Percentiles rank a stretch among this genome's conserved stretches.
These are phyloP conservation scores for Geotrichum bryndzae DNA, from an alignment of 1,139 yeast genomes.

Conservation along the genomic window DNA sequence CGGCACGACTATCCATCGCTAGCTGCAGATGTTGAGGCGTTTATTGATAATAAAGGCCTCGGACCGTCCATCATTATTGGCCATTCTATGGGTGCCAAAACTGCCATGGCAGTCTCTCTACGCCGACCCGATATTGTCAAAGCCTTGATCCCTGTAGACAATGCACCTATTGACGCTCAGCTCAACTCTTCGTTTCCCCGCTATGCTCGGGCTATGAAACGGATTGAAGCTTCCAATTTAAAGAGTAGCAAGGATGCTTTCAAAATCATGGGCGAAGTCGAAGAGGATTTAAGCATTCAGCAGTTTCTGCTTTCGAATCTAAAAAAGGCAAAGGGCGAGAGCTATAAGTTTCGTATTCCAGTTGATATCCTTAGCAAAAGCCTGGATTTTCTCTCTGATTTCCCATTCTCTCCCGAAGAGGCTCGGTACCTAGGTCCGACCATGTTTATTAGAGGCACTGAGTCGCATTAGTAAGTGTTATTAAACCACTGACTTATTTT, in stretches of 20 bases:
- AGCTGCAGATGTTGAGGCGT: slow-evolving; percentile 77
- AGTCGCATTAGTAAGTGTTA: slow-evolving; percentile 49
- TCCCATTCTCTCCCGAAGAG: slow-evolving; percentile 61
- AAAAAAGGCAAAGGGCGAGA: slow-evolving; percentile 38
- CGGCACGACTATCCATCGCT: slow-evolving; percentile 74
- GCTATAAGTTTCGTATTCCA: slow-evolving; percentile 50
- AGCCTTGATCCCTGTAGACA: slow-evolving; percentile 74
- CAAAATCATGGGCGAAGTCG: slow-evolving; percentile 44
- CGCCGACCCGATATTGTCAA: slow-evolving; percentile 60
- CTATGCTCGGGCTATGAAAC: slow-evolving; percentile 58
- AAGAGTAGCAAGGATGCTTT: slow-evolving; percentile 64
- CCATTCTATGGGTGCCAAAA: slow-evolving; percentile 96
- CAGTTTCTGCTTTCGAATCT: slow-evolving; percentile 75
- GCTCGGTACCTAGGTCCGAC: slow-evolving; percentile 66
- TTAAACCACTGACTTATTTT: not conserved
- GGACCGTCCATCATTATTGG: slow-evolving; percentile 68
- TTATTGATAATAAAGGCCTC: slow-evolving; percentile 46
- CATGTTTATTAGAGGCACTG: slow-evolving; percentile 71
- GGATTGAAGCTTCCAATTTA: slow-evolving; percentile 41
- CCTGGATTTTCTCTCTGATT: slow-evolving; percentile 61
- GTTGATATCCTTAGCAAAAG: slow-evolving; percentile 59
- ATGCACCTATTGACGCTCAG: slow-evolving; percentile 70
- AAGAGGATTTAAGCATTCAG: slow-evolving; percentile 49
- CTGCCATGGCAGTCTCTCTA: slow-evolving; percentile 82
- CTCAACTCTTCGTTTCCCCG: slow-evolving; percentile 57